Base-by-base conservation (phyloP, 2,329 filamentous ascomycete species). In the Arthrobotrys megalospora region DNA sequence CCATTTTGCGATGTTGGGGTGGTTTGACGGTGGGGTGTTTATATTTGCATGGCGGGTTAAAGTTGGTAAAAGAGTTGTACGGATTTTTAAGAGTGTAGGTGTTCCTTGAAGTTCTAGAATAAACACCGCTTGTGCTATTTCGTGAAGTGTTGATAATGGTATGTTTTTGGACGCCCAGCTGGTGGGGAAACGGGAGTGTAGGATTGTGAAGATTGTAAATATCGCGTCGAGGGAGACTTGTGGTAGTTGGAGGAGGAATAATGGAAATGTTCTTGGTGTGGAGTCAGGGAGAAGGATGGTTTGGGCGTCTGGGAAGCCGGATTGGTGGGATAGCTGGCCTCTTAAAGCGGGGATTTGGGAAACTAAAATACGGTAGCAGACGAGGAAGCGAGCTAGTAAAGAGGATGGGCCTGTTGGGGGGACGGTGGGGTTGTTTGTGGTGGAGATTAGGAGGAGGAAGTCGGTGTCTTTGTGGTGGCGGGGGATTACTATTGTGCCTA, bases 141-240 rank as follows among this genome's bases (percentile, higher is more conserved):
- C 53, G 32, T 24, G 68, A 1, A 78, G 43, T 0, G 36, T 55
- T 11, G 36, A n/a, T 1, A 72, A 7, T 6, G 75, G 75, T 7
- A 78, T 47, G 66, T 78, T 67, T 10, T 68, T 32, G 7, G 14
- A 28, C 1, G 1, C 12, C 75, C 75, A 78, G 1, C 21, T n/a
- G 0, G 10, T 24, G 10, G 75, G 75, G 41, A 53, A 78, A 0
- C 75, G 50, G 3, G 14, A 1, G 45, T 78, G 75, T 2, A 78
- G 7, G 28, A 72, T 72, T 14, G 62, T 78, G 11, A 78, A 12
- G 14, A 78, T 38, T 10, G 72, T 32, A 62, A 67, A 78, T 5
- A 63, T 21, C 3, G 67, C 68, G 0, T 45, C 67, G 10, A 78
- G n/a, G 16, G 64, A 45, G 0, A 55, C 21, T 19, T 48, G 16